A percentile compares a stretch with the other conserved stretches of the same genome.
phyloP scores from a whole-genome alignment of 2,329 filamentous ascomycete species.

The Sclerotiophoma versabilis region DNA sequence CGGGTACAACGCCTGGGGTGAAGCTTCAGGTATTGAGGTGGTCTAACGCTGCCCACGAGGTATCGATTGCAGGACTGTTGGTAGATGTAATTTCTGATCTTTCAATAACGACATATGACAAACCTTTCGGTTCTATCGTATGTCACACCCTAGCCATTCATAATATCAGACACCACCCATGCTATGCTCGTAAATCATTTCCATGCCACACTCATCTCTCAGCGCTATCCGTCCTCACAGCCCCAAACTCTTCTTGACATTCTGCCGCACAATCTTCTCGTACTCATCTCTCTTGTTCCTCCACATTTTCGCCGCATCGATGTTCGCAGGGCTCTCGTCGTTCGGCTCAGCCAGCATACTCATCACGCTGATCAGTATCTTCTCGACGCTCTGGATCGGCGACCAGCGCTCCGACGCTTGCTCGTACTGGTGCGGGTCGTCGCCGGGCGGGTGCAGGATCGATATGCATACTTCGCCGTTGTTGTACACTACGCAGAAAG shows the following conservation, averaged over 20 bases:
- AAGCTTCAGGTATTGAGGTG: slow-evolving; percentile 59
- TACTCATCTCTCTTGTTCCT: slow-evolving; percentile 83
- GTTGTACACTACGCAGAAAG: slow-evolving; percentile 68
- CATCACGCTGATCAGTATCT: slow-evolving; percentile 89
- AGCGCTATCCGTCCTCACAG: slow-evolving; percentile 29
- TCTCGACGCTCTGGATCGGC: slow-evolving; percentile 93
- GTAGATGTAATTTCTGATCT: neutral
- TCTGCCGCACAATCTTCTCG: slow-evolving; percentile 74
- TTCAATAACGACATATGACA: neutral
- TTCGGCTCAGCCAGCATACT: slow-evolving; percentile 92
- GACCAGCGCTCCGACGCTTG: slow-evolving; percentile 88
- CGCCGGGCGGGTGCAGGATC: slow-evolving; percentile 93
- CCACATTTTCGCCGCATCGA: slow-evolving; percentile 89
- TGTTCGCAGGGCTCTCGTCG: slow-evolving; percentile 92
- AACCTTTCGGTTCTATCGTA: neutral
- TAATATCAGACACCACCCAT: slow-evolving; percentile 17
- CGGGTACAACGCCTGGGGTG: slow-evolving; percentile 67
- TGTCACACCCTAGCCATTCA: neutral
- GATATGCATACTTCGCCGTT: slow-evolving; percentile 93
- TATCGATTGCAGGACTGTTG: too few species aligned
- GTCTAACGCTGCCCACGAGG: slow-evolving; percentile 25
- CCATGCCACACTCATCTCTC: neutral
- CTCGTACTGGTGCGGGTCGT: slow-evolving; percentile 95
- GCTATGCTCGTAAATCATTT: slow-evolving; percentile 20
- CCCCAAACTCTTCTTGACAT: slow-evolving; percentile 48